These are phyloP conservation scores for Miscanthus sacchariflorus DNA, from an alignment of 202 grass and related monocot genomes.

Conservation along the genomic window DNA sequence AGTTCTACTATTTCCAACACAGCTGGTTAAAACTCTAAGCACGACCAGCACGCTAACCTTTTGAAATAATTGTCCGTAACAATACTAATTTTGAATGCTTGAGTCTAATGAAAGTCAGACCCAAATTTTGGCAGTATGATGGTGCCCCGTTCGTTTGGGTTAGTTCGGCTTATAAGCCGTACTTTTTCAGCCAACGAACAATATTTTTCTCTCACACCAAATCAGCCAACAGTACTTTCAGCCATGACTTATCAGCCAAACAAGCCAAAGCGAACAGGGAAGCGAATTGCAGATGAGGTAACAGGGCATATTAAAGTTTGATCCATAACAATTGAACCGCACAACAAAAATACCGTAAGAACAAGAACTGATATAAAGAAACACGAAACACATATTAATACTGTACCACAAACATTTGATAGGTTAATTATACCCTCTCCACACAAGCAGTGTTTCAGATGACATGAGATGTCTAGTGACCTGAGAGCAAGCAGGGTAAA, in stretches of 20 bases:
- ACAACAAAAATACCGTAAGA: background rate
- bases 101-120: background rate
- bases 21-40: background rate
- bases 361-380: constrained; percentile 15
- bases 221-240: no score
- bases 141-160: no score
- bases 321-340: background rate
- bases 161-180: no score
- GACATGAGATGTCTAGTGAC: constrained; percentile 42
- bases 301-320: constrained; percentile 16
- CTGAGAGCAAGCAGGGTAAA: constrained; percentile 32
- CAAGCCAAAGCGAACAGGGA: no score
- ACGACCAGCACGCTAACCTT: background rate
- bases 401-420: constrained; percentile 45
- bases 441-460: constrained; percentile 47
- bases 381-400: constrained; percentile 32
- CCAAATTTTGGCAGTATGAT: no score
- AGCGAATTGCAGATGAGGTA: background rate
- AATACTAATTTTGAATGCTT: background rate
- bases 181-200: no score
- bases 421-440: constrained; percentile 51
- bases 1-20: background rate
- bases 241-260: no score
- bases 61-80: background rate
- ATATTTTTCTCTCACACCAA: no score